Base-by-base conservation (phyloP, 306 rosid species). In the Citrullus colocynthis region DNA sequence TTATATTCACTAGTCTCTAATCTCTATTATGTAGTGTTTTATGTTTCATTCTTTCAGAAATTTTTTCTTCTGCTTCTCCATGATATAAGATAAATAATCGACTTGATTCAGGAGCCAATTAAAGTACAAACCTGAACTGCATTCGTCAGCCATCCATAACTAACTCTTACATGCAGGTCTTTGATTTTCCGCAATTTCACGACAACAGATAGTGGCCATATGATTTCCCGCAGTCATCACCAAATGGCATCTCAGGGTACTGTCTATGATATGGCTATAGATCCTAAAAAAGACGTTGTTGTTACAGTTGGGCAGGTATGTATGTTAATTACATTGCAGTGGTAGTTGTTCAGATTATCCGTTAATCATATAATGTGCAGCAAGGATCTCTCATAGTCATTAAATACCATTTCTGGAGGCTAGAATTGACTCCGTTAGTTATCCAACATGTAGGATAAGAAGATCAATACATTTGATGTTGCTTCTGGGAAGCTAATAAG, bases 251-350 rank as follows among this genome's bases (percentile, higher is more conserved):
- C 90, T 11, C 85, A 80, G 58, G 97, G 92, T 79, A 84, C 92
- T 64, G 85, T 91, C 63, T 91, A 89, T 77, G 93, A 89, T 85
- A 88, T 91, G 97, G 91, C 88, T 77, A 80, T 89, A 77, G 92
- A 91, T 83, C 85, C 82, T 76, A 80, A 82, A 77, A 48, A 74
- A 73, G 89, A 87, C 52, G 81, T 82, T 79, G 89, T 84, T 58
- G 88, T 91, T 73, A 91, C 97, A 58, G 92, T 85, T 82, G 92
- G 97, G 80, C 93, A 88, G 97, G 97, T 91, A 79, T 84, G 76
- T 70, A 72, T 72, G 60, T 24, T 24, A 48, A 0, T 48, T 48
- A 7, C 36, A 72, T 24, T 49, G 44, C 44, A 49, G 6, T 72
- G 75, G 60, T 72, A 72, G 77, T 30, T 28, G 79, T 42, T 30